Evolutionary conservation across 768 basidiomycete genomes (phyloP).

Genomic region (Russula brevipes): DNA sequence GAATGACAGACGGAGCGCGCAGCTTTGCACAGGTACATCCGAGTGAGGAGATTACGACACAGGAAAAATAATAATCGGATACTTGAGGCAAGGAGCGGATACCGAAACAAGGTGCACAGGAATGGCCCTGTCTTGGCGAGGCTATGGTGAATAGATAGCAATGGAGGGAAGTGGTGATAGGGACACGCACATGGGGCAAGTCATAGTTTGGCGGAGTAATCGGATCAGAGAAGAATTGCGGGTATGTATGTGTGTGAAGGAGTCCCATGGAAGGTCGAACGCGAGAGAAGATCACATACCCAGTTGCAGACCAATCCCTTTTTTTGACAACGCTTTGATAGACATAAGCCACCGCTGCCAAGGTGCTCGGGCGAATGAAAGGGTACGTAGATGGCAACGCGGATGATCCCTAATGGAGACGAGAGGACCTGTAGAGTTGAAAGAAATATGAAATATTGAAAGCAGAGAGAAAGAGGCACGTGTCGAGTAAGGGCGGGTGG

Average conservation of each 20-base stretch:
- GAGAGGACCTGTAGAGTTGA: slow-evolving; percentile 7
- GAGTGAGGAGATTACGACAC: slow-evolving; percentile 15
- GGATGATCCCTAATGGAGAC: background rate
- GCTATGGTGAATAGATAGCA: background rate
- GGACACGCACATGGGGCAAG: background rate
- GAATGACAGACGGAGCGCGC: slow-evolving; percentile 21
- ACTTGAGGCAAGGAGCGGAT: background rate
- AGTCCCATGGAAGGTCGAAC: background rate
- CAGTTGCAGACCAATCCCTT: background rate
- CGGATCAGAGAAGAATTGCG: background rate
- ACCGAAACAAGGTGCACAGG: background rate
- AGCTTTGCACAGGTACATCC: slow-evolving; percentile 1
- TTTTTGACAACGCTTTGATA: background rate
- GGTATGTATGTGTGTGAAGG: background rate
- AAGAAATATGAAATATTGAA: slow-evolving; percentile 17
- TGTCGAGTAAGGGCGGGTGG: background rate
- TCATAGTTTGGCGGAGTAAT: background rate
- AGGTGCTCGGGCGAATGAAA: background rate
- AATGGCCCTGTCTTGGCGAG: background rate
- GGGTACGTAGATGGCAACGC: background rate
- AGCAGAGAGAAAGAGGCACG: background rate
- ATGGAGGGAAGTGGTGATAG: background rate
- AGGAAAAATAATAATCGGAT: background rate
- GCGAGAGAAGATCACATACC: background rate
- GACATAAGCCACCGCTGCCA: background rate